phyloP scores from a whole-genome alignment of 441 rosid species.

The Capsella rubella region DNA sequence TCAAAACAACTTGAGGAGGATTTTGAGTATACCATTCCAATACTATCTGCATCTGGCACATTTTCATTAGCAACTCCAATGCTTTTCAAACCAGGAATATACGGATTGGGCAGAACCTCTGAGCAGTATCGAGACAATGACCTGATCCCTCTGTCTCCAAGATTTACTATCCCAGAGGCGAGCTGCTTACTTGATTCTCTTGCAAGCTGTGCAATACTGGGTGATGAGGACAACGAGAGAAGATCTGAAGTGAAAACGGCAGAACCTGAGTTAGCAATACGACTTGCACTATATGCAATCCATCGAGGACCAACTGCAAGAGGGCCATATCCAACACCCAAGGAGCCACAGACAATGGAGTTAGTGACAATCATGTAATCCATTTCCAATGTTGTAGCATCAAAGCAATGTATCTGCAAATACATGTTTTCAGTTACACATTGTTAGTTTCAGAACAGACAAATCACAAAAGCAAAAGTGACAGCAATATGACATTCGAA shows the following conservation, averaged over 20 bases:
- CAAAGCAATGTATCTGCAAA: conserved; percentile 90
- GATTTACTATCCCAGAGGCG: conserved; percentile 77
- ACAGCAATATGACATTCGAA: conserved; percentile 36
- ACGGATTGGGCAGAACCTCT: conserved; percentile 75
- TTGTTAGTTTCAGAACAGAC: conserved; percentile 15
- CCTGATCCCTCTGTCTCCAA: conserved; percentile 86
- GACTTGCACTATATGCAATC: conserved; percentile 91
- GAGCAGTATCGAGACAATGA: conserved; percentile 70
- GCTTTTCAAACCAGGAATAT: conserved; percentile 63
- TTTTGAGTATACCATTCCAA: conserved; percentile 74
- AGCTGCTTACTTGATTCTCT: conserved; percentile 92
- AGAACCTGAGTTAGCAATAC: conserved; percentile 56
- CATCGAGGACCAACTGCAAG: conserved; percentile 95
- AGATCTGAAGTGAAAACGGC: conserved; percentile 72
- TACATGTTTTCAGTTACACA: conserved; percentile 27
- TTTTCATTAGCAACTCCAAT: conserved; percentile 63
- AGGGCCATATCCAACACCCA: conserved; percentile 87
- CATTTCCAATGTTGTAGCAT: conserved; percentile 65
- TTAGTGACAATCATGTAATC: conserved; percentile 72
- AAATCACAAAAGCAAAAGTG: conserved; percentile 19
- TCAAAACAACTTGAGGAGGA: conserved; percentile 33
- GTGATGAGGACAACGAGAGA: conserved; percentile 63
- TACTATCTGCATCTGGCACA: conserved; percentile 64
- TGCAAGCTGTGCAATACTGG: conserved; percentile 78
- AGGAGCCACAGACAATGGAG: conserved; percentile 56